phyloP scores from a whole-genome alignment of 108 stramenopile genomes.

The Cyclotella atomus region DNA sequence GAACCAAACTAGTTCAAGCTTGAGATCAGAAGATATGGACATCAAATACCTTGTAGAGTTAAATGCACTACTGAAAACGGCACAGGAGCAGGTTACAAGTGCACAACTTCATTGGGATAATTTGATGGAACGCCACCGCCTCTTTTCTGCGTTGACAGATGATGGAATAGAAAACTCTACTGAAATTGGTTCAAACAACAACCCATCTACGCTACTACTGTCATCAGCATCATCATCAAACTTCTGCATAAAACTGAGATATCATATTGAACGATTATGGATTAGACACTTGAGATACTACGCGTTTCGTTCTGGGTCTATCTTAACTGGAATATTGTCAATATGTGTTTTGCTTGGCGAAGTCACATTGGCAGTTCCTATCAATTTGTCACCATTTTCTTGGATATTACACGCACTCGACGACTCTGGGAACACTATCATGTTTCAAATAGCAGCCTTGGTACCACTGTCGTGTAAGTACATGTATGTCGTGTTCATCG shows the following conservation, averaged over 20 bases:
- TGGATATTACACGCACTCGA: slow-evolving; percentile 36
- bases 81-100: slow-evolving; percentile 50
- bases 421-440: slow-evolving; percentile 18
- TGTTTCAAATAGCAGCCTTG: slow-evolving; percentile 55
- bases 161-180: slow-evolving; percentile 1
- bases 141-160: slow-evolving; percentile 47
- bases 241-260: slow-evolving; percentile 15
- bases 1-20: background rate
- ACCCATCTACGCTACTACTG: background rate
- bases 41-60: slow-evolving; percentile 53
- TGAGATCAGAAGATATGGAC: slow-evolving; percentile 39
- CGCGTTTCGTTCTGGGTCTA: slow-evolving; percentile 45
- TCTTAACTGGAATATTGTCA: slow-evolving; percentile 55
- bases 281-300: slow-evolving; percentile 45
- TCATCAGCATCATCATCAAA: background rate
- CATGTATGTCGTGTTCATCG: background rate
- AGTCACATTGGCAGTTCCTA: slow-evolving; percentile 54
- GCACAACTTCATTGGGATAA: slow-evolving; percentile 57
- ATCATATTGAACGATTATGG: slow-evolving; percentile 42
- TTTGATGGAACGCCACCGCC: slow-evolving; percentile 39
- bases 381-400: slow-evolving; percentile 63
- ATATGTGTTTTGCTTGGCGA: slow-evolving; percentile 66
- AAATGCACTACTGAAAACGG: slow-evolving; percentile 51
- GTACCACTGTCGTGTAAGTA: slow-evolving; percentile 53
- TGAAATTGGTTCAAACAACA: background rate